Base-by-base conservation (phyloP, 805 yeast genomes). In the Saccharomycopsis fermentans region DNA sequence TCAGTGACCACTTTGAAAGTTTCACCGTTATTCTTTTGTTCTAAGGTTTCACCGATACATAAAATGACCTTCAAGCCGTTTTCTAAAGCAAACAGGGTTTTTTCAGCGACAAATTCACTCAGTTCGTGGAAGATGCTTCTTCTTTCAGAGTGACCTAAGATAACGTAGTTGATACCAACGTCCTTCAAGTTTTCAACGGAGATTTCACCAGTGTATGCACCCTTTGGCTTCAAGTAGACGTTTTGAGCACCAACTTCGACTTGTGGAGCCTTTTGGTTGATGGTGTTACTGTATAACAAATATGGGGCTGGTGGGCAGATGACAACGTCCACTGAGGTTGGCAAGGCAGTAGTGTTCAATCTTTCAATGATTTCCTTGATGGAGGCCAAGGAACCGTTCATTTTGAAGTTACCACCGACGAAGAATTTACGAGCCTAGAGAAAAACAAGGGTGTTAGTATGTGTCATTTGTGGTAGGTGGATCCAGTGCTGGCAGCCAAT, bases 381-480 rank as follows among this genome's bases (percentile, higher is more conserved):
- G 68, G 94, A 86, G 68, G 81, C 82, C 77, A 84, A 85, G 71
- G 96, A 78, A 73, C 99, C 99, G 82, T 94, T 94, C 89, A 94
- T 86, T 78, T 94, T 94, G 83, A 94, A 92, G 90, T 94, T 94
- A 71, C 99, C 99, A 69, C 99, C 99, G 71, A 94, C 96, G 75
- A 94, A 91, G 79, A 92, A 94, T 75, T 80, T 82, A 77, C 96
- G 87, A 73, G 96, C 84, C 96, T 61, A 35, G 11, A 50, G 29
- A 35, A 8, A 50, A 39, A 19, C 24, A 43, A n/a, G 27, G 4
- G 14, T 43, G 50, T 43, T 43, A 43, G 29, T 43, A 43, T 32
- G 8, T 8, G 32, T 8, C 9, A 6, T 32, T 32, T 3, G 12
- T n/a, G n/a, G n/a, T n/a, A n/a, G n/a, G n/a, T n/a, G n/a, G n/a